Base-by-base conservation (phyloP, 202 grass and related monocot genomes). In the Panicum hallii region DNA sequence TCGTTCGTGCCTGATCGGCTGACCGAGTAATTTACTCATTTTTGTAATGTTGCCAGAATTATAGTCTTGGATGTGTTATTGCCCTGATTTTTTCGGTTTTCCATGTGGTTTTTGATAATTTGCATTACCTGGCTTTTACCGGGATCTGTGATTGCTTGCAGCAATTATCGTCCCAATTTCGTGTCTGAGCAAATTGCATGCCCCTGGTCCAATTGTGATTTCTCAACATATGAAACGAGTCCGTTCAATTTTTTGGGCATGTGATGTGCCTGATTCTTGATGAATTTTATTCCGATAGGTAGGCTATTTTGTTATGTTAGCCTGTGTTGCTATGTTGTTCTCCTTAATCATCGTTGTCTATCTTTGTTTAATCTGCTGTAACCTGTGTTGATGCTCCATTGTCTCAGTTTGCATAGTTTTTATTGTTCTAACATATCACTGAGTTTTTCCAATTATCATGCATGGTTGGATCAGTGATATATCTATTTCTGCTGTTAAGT, bases 401-500 rank as follows among this genome's bases (percentile, higher is more conserved):
- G 7, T 63, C 42, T 80, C 22, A 53, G 38, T 44, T 54, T 22
- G 19, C 13, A 0, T 53, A 54, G 8, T 80, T 22, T 53, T 61
- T 15, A 11, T 42, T 20, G 70, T 62, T 68, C 16, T 80, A 45
- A 20, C n/a, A 66, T 67, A 73, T 16, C 47, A 70, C 3, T 72
- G 14, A 49, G 64, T 54, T 76, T 32, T 67, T 83, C 4, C 40
- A 43, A 22, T 34, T 74, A 15, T 54, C 19, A 38, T 84, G 32
- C 23, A 46, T 75, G 26, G 30, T 48, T 60, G 41, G 15, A n/a
- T 54, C 55, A 49, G 60, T 84, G 30, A 15, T 52, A 10, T 75
- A 63, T 85, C 53, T 70, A 13, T 70, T 81, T 70, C 73, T 66
- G 42, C 3, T 55, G 41, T 75, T 45, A 50, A 44, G 11, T 63